Conservation (phyloP, 2,329 filamentous ascomycete species). For the Grosmannia clavigera region DNA sequence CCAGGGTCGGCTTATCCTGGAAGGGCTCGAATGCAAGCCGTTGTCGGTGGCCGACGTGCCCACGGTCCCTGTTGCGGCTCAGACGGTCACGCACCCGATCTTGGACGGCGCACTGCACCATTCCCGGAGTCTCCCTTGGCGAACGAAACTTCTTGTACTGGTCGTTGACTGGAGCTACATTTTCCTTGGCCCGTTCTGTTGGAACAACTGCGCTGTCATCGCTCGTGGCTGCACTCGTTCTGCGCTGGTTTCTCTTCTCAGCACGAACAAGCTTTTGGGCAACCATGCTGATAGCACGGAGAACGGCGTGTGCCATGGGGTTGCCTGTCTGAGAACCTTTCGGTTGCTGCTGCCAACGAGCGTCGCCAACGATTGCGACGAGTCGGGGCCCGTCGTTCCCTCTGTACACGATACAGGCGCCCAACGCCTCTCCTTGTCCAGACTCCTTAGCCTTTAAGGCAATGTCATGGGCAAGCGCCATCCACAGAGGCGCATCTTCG, state of each 20-base stretch:
- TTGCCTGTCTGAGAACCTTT: conserved; percentile 44
- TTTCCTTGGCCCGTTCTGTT: conserved; percentile 4
- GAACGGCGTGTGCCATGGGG: conserved; percentile 64
- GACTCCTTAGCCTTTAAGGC: conserved; percentile 44
- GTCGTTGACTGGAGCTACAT: conserved; percentile 16
- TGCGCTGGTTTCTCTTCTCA: conserved; percentile 27
- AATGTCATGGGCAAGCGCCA: conserved; percentile 52
- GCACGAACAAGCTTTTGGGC: conserved; percentile 52
- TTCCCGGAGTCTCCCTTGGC: background rate
- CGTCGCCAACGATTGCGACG: conserved; percentile 66
- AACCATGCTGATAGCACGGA: conserved; percentile 74
- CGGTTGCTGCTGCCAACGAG: conserved; percentile 50
- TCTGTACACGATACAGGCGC: conserved; percentile 64
- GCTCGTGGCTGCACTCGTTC: background rate
- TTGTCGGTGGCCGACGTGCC: conserved; percentile 16
- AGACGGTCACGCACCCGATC: conserved; percentile 12
- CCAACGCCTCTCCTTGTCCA: conserved; percentile 56
- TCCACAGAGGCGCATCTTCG: conserved; percentile 51
- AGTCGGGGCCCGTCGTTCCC: conserved; percentile 36
- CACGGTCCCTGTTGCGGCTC: conserved; percentile 12
- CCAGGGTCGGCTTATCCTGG: conserved; percentile 55
- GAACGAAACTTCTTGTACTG: background rate
- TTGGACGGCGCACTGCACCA: conserved; percentile 12
- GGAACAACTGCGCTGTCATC: background rate
- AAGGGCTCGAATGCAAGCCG: conserved; percentile 50